phyloP scores from a whole-genome alignment of 305 asterid species.

The Fraxinus latifolia region DNA sequence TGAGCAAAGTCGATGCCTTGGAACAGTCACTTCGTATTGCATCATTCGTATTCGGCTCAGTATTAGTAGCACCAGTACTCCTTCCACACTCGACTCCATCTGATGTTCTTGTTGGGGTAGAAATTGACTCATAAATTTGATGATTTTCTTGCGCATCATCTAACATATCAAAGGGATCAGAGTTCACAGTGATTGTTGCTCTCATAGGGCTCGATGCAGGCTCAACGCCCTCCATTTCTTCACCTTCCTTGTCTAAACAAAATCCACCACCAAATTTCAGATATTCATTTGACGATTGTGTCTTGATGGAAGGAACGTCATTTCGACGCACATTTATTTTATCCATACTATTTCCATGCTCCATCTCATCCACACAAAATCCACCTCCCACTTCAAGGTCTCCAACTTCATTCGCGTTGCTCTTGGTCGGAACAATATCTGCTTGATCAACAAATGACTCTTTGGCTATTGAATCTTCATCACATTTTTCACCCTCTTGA shows the following conservation, averaged over 20 bases:
- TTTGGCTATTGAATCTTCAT: slow-evolving; percentile 22
- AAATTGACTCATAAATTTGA: slow-evolving; percentile 16
- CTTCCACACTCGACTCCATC: slow-evolving; percentile 2
- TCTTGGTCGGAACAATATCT: slow-evolving; percentile 22
- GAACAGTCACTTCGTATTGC: background rate
- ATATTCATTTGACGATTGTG: slow-evolving; percentile 42
- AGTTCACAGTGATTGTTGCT: slow-evolving; percentile 12
- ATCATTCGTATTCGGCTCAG: slow-evolving; percentile 18
- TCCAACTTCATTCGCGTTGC: slow-evolving; percentile 1
- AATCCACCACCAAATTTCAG: slow-evolving; percentile 83
- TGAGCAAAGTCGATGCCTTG: slow-evolving; percentile 7
- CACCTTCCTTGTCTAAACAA: slow-evolving; percentile 59
- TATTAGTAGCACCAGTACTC: slow-evolving; percentile 1
- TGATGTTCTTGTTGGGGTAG: slow-evolving; percentile 16
- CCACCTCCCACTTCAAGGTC: slow-evolving; percentile 22
- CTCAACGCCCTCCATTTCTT: slow-evolving; percentile 24
- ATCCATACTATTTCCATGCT: slow-evolving; percentile 16
- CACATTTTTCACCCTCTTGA: slow-evolving; percentile 26
- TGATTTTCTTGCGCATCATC: slow-evolving; percentile 23
- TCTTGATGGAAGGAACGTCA: slow-evolving; percentile 28
- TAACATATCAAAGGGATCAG: slow-evolving; percentile 18
- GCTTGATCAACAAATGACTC: slow-evolving; percentile 29
- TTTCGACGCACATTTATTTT: slow-evolving; percentile 9
- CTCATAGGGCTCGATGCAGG: slow-evolving; percentile 18
- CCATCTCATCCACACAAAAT: slow-evolving; percentile 25